Base-by-base conservation (phyloP, 805 yeast species). In the Yarrowia divulgata region DNA sequence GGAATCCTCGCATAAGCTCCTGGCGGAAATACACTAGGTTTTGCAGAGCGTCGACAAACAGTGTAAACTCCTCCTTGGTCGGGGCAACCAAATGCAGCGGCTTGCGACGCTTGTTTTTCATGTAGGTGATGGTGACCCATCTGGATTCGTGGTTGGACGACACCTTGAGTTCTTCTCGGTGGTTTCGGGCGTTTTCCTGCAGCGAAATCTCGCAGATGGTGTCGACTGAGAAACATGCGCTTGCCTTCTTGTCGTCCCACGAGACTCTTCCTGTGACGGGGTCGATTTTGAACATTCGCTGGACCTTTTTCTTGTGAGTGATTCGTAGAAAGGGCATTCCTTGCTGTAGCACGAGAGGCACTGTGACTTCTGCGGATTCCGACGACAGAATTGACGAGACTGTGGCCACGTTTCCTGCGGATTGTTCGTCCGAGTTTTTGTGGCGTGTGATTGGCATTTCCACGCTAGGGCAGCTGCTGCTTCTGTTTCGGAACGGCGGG, bases 121-220 rank as follows among this genome's bases (percentile, higher is more conserved):
- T 85, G 75, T 91, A 94, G 13, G 92, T 86, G 40, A 94, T 85
- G 0, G 97, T 88, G 0, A 91, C 83, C 99, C 99, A 94, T 9
- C 85, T 78, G 13, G 82, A 80, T 54, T 87, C 86, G 68, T 84
- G 85, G 64, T 89, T 92, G 43, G 86, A 80, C 1, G 93, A 85
- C 0, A 92, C 84, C 45, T 89, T 88, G 73, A 91, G 85, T 77
- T 93, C 97, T 75, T 93, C 97, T 71, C 97, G 80, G 75, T 93
- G 94, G 73, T 91, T 91, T 43, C 85, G 84, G 1, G 97, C 97
- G 73, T 90, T 91, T 23, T 83, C 84, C 2, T 88, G 91, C 3
- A 85, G 81, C 64, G 89, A 78, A 1, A 90, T 82, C 68, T 85
- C 86, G 70, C 85, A 85, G 62, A 91, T 88, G 69, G 86, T 86